These are phyloP conservation scores for Vigna hirtella DNA, from an alignment of 306 rosid genomes.

Conservation along the genomic window DNA sequence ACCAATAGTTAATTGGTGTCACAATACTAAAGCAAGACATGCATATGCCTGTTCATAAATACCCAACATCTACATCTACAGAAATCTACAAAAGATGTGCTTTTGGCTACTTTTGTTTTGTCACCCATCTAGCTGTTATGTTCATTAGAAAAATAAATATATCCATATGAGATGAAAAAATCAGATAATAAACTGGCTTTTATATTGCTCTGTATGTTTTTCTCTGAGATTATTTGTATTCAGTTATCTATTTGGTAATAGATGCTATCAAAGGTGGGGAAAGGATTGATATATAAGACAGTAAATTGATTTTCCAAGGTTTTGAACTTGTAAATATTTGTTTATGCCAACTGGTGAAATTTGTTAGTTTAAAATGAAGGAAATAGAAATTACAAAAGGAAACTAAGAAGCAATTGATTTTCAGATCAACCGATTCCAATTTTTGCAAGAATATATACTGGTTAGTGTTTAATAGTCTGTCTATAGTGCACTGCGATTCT, in stretches of 20 bases:
- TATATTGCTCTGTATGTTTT: neutral
- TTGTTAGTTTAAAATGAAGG: slow-evolving; percentile 3
- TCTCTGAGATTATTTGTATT: neutral
- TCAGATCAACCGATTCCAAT: slow-evolving; percentile 4
- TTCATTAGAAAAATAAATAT: neutral
- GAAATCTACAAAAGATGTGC: neutral
- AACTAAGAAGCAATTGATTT: slow-evolving; percentile 4
- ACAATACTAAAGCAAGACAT: neutral
- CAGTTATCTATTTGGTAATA: neutral
- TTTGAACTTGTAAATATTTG: slow-evolving; percentile 4
- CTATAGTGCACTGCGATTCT: neutral
- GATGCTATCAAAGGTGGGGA: neutral
- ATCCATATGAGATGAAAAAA: neutral
- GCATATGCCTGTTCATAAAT: slow-evolving; percentile 8
- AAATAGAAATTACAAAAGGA: neutral
- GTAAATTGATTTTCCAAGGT: slow-evolving; percentile 4
- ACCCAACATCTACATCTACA: neutral
- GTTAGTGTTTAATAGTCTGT: neutral
- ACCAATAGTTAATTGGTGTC: slow-evolving; percentile 5
- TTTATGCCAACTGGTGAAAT: slow-evolving; percentile 12
- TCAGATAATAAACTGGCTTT: slow-evolving; percentile 2
- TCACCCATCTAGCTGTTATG: slow-evolving; percentile 7
- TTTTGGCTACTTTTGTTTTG: slow-evolving; percentile 8
- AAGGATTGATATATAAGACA: slow-evolving; percentile 1
- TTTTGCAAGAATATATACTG: neutral